Conservation (phyloP, 805 yeast species). For the Candida tallmaniae region DNA sequence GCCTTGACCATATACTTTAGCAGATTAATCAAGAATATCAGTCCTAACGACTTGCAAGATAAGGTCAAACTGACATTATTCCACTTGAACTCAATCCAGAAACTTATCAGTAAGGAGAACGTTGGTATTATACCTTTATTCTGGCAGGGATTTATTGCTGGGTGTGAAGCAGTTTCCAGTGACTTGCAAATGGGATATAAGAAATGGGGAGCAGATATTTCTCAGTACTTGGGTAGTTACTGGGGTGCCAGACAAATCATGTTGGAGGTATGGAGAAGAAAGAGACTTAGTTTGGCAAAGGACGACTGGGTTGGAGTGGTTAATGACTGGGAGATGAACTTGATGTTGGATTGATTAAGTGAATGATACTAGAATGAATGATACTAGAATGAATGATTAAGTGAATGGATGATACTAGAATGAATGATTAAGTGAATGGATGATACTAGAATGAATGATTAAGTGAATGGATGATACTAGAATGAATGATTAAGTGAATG, state of each 20-base stretch:
- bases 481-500: too few species aligned
- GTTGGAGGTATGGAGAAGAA: slow-evolving; percentile 81
- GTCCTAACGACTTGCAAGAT: slow-evolving; percentile 55
- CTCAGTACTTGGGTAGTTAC: slow-evolving; percentile 59
- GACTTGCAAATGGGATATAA: slow-evolving; percentile 62
- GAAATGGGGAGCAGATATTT: slow-evolving; percentile 67
- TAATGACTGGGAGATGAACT: slow-evolving; percentile 79
- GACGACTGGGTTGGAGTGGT: slow-evolving; percentile 79
- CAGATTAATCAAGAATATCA: slow-evolving; percentile 54
- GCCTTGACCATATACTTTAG: slow-evolving; percentile 68
- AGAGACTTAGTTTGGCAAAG: slow-evolving; percentile 51
- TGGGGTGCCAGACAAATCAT: slow-evolving; percentile 84
- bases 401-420: too few species aligned
- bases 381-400: too few species aligned
- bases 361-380: slow-evolving; percentile 1
- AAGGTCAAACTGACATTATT: slow-evolving; percentile 57
- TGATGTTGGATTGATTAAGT: slow-evolving; percentile 71
- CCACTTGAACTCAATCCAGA: slow-evolving; percentile 60
- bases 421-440: too few species aligned
- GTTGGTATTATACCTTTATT: slow-evolving; percentile 70
- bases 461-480: too few species aligned
- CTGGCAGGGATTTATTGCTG: slow-evolving; percentile 90
- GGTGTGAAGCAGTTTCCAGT: slow-evolving; percentile 65
- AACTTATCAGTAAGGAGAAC: slow-evolving; percentile 48
- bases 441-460: too few species aligned